Percentiles rank a stretch among this genome's conserved stretches.
These are phyloP conservation scores for Bacidia rubella DNA, from an alignment of 495 filamentous ascomycete genomes.

Conservation along the genomic window DNA sequence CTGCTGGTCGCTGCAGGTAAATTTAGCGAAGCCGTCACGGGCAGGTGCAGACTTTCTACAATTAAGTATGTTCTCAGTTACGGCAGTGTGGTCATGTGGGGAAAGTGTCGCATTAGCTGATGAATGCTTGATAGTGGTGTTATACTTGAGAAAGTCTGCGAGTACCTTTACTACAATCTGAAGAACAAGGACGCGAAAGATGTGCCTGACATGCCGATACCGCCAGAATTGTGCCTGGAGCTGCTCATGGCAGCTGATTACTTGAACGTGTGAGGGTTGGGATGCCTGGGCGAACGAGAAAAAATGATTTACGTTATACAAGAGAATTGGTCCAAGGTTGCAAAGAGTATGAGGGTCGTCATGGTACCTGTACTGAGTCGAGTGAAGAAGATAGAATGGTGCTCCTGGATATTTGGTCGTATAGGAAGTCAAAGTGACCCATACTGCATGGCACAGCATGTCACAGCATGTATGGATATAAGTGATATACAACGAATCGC, in stretches of 20 bases:
- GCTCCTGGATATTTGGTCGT: too few relatives aligned
- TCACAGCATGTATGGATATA: too few relatives aligned
- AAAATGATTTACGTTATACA: not conserved
- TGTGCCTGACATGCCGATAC: conserved; percentile 83
- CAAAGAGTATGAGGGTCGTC: not conserved
- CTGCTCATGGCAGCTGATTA: conserved; percentile 75
- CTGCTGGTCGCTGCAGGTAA: conserved; percentile 35
- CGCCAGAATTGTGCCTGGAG: conserved; percentile 63
- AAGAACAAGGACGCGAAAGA: conserved; percentile 62
- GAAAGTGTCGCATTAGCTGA: not conserved
- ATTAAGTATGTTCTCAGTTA: conserved; percentile 50
- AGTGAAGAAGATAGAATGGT: too few relatives aligned
- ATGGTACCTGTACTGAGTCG: not conserved
- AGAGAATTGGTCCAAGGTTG: not conserved
- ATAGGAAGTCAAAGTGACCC: too few relatives aligned
- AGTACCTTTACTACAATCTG: conserved; percentile 84
- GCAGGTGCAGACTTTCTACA: conserved; percentile 53
- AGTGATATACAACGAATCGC: too few relatives aligned
- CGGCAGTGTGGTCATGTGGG: too few relatives aligned
- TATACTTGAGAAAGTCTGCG: conserved; percentile 78
- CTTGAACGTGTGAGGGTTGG: conserved; percentile 29
- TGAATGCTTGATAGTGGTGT: conserved; percentile 40
- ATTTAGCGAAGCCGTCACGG: conserved; percentile 56
- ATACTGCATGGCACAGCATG: too few relatives aligned
- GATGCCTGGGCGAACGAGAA: not conserved